These are phyloP conservation scores for Cercospora janseana DNA, from an alignment of 2,329 filamentous ascomycete genomes.

Conservation along the genomic window DNA sequence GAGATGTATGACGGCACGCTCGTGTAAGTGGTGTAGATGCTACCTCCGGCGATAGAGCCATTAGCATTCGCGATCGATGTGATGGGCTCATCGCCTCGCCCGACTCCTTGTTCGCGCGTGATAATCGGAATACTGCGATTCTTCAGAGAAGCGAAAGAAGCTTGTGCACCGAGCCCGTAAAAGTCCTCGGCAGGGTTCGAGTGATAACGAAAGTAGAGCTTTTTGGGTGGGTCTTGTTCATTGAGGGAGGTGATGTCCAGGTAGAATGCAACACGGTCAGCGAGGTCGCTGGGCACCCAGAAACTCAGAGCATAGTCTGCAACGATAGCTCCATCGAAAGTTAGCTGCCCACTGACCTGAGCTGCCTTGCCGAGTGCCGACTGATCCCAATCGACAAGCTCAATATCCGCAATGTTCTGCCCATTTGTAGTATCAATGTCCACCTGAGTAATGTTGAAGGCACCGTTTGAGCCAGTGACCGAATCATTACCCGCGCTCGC, in stretches of 20 bases:
- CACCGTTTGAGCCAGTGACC: slow-evolving; percentile 27
- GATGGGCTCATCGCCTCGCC: slow-evolving; percentile 33
- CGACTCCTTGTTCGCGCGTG: slow-evolving; percentile 35
- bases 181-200: slow-evolving; percentile 30
- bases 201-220: slow-evolving; percentile 30
- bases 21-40: slow-evolving; percentile 39
- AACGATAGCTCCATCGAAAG: slow-evolving; percentile 22
- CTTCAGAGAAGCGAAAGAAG: slow-evolving; percentile 33
- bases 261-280: slow-evolving; percentile 27
- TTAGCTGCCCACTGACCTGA: slow-evolving; percentile 27
- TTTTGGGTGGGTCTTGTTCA: slow-evolving; percentile 23
- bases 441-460: slow-evolving; percentile 31
- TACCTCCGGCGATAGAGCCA: slow-evolving; percentile 33
- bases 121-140: slow-evolving; percentile 33
- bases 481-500: slow-evolving; percentile 31
- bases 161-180: slow-evolving; percentile 33
- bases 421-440: slow-evolving; percentile 27
- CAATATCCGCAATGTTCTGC: slow-evolving; percentile 26
- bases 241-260: slow-evolving; percentile 20
- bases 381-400: slow-evolving; percentile 19
- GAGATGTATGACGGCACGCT: slow-evolving; percentile 38
- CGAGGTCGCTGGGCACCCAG: slow-evolving; percentile 26
- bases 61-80: slow-evolving; percentile 30
- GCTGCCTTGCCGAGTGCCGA: slow-evolving; percentile 24
- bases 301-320: slow-evolving; percentile 27